A percentile compares a stretch with the other conserved stretches of the same genome.
phyloP scores from a whole-genome alignment of 2,329 filamentous ascomycete genomes.

The Diaporthe australafricana region DNA sequence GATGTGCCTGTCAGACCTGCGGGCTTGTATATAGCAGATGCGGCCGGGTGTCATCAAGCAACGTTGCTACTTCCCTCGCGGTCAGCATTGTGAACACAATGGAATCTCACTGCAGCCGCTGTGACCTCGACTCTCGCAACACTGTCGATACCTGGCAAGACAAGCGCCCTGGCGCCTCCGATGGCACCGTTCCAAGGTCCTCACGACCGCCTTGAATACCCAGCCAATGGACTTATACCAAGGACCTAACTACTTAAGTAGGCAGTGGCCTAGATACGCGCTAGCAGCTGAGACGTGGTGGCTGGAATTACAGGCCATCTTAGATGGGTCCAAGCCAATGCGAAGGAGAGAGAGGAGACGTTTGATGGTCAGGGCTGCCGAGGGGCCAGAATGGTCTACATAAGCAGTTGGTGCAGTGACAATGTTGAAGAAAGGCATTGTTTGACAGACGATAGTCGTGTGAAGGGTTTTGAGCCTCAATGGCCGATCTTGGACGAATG shows the following conservation, averaged over 20 bases:
- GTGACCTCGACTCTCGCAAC: neutral
- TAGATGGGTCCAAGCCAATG: neutral
- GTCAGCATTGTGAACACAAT: neutral
- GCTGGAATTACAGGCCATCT: slow-evolving; percentile 15
- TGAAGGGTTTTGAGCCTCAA: slow-evolving; percentile 16
- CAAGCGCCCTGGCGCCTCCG: neutral
- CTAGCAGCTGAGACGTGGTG: slow-evolving; percentile 7
- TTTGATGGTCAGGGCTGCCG: neutral
- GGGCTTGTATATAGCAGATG: neutral
- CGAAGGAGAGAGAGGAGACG: neutral
- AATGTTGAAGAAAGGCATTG: neutral
- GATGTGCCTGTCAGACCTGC: neutral
- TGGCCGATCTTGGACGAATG: neutral
- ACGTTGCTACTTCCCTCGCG: slow-evolving; percentile 4
- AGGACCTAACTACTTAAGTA: neutral
- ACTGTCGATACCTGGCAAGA: neutral
- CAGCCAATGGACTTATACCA: slow-evolving; percentile 16
- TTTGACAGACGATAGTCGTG: neutral
- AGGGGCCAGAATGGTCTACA: neutral
- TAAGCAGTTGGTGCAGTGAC: neutral
- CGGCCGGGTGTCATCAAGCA: neutral
- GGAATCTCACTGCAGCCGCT: slow-evolving; percentile 14
- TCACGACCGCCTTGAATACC: neutral
- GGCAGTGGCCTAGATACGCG: neutral
- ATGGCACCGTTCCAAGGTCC: neutral